Conservation (phyloP, 2,329 filamentous ascomycete species). For the Fusarium sacchari region DNA sequence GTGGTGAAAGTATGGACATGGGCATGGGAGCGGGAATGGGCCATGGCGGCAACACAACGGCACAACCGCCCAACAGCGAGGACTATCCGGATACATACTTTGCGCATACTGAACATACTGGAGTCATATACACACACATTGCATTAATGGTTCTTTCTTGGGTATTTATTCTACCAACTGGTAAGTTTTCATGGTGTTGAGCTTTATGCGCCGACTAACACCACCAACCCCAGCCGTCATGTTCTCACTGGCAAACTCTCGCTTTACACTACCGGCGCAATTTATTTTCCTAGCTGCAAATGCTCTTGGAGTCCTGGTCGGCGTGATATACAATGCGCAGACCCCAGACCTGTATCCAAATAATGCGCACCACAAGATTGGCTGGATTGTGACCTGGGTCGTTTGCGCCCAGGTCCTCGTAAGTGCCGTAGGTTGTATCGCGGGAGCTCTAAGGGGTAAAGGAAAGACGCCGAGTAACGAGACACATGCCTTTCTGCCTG, state of each 20-base stretch:
- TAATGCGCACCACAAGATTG: slow-evolving; percentile 88
- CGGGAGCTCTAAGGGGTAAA: slow-evolving; percentile 38
- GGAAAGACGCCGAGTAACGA: neutral
- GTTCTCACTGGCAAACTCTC: slow-evolving; percentile 83
- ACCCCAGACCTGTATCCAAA: slow-evolving; percentile 88
- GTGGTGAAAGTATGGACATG: slow-evolving; percentile 21
- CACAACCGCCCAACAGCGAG: slow-evolving; percentile 41
- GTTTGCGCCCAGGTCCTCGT: slow-evolving; percentile 76
- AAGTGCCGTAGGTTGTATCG: slow-evolving; percentile 70
- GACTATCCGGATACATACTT: slow-evolving; percentile 67
- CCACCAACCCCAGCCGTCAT: slow-evolving; percentile 72
- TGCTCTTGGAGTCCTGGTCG: slow-evolving; percentile 70
- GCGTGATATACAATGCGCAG: slow-evolving; percentile 77
- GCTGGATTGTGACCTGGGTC: slow-evolving; percentile 83
- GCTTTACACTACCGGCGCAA: slow-evolving; percentile 76
- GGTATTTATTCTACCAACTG: slow-evolving; percentile 77
- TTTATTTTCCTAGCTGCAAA: slow-evolving; percentile 73
- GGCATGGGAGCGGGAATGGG: slow-evolving; percentile 7
- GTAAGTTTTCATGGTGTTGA: slow-evolving; percentile 58
- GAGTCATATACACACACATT: slow-evolving; percentile 75
- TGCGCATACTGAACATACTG: slow-evolving; percentile 61
- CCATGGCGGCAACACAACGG: slow-evolving; percentile 15
- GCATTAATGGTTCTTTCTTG: slow-evolving; percentile 75
- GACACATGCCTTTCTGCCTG: slow-evolving; percentile 67
- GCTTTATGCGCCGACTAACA: slow-evolving; percentile 11